Evolutionary conservation across 2,329 filamentous ascomycete genomes (phyloP), one percentile per base, ranked within the genome.

Genomic region (Fusarium musae): DNA sequence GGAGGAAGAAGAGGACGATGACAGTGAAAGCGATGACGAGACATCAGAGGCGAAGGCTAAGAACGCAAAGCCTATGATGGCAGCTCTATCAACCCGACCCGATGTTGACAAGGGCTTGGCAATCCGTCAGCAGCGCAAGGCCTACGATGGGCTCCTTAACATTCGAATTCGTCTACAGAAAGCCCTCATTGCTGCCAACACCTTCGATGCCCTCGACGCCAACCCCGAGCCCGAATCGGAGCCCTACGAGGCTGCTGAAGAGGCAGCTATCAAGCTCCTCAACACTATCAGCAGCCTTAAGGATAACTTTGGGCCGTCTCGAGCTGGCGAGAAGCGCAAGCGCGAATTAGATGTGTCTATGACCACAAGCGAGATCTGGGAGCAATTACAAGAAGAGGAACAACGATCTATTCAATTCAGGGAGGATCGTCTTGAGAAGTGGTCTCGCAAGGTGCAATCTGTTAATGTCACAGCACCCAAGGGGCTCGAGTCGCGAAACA

Each of bases 121-220:
- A 0, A 93, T 99, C 42, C 96, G 95, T 77, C 87, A 91, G 64
- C 96, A 99, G 83, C 91, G 95, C 58, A 92, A 92, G 70, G 90
- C 92, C 2, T 99, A 97, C 78, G 96, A 98, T 76, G 90, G 93
- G 1, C 89, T 98, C 2, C 88, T 99, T 37, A 97, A 97, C 83
- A 89, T 95, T 19, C 91, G 96, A 26, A 98, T 99, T 79, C 93
- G 96, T 69, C 84, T 99, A 23, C 97, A 99, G 81, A 98, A 98
- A 82, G 94, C 93, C 4, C 84, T 99, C 19, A 89, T 96, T 21
- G 92, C 93, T 1, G 89, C 92, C 32, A 98, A 98, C 81, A 92
- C 94, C 2, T 86, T 97, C 44, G 82, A 87, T 21, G 79, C 84
- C 2, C 75, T 87, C 4, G 83, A 86, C 2, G 81, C 81, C 19